phyloP scores from a whole-genome alignment of 345 rosid genomes.

The Luvunga scandens region DNA sequence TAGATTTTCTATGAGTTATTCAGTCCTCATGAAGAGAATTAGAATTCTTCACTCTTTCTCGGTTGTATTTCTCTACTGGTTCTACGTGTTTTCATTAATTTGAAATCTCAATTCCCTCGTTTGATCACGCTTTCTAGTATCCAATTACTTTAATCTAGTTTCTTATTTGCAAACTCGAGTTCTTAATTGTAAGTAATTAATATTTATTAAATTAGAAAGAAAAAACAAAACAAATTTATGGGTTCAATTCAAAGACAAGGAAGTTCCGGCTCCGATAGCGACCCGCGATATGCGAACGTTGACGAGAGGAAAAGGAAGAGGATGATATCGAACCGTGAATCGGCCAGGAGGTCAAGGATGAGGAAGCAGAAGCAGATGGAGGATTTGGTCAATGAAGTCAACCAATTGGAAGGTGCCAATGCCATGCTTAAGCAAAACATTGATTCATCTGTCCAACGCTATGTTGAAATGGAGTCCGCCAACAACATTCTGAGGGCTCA shows the following conservation, averaged over 20 bases:
- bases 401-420: slow-evolving; percentile 49
- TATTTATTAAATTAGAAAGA: not conserved
- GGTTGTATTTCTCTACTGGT: slow-evolving; percentile 88
- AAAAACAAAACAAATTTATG: slow-evolving; percentile 25
- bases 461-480: slow-evolving; percentile 49
- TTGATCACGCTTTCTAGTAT: not conserved
- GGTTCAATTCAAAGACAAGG: slow-evolving; percentile 35
- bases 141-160: not conserved
- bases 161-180: not conserved
- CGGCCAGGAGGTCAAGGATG: slow-evolving; percentile 80
- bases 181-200: not conserved
- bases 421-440: slow-evolving; percentile 32
- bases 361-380: slow-evolving; percentile 72
- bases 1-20: slow-evolving; percentile 56
- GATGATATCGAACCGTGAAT: slow-evolving; percentile 85
- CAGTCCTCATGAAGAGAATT: slow-evolving; percentile 63
- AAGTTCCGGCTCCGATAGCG: slow-evolving; percentile 71
- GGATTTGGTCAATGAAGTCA: slow-evolving; percentile 53
- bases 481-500: slow-evolving; percentile 71
- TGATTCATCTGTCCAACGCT: slow-evolving; percentile 28
- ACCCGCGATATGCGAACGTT: slow-evolving; percentile 38
- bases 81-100: slow-evolving; percentile 75
- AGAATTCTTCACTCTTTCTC: slow-evolving; percentile 86
- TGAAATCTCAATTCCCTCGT: not conserved
- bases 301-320: slow-evolving; percentile 90